These are phyloP conservation scores for Arthrobotrys pseudoclavata DNA, from an alignment of 2,329 filamentous ascomycete genomes.

Conservation along the genomic window DNA sequence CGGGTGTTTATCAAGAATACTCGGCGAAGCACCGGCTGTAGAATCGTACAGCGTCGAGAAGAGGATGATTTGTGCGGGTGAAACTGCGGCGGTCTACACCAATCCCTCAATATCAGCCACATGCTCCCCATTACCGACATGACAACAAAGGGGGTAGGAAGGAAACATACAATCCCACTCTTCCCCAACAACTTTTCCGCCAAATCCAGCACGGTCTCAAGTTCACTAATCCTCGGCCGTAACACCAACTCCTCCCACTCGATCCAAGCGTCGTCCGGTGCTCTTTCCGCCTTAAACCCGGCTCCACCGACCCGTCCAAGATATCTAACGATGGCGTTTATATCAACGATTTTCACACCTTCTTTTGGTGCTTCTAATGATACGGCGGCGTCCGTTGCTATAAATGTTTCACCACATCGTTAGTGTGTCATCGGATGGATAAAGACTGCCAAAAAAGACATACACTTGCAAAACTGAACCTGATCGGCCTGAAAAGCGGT, in stretches of 20 bases:
- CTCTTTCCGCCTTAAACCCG: constrained; percentile 60
- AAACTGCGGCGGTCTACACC: constrained; percentile 36
- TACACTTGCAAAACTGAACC: constrained; percentile 63
- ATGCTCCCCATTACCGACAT: background rate
- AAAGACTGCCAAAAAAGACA: background rate
- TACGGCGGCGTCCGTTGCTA: constrained; percentile 60
- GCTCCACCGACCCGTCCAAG: constrained; percentile 61
- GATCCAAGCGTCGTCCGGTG: constrained; percentile 62
- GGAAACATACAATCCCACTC: constrained; percentile 25
- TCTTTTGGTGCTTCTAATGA: constrained; percentile 62
- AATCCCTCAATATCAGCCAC: background rate
- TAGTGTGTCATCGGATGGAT: background rate
- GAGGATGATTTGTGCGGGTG: constrained; percentile 63
- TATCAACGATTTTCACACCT: constrained; percentile 62
- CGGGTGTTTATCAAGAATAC: constrained; percentile 55
- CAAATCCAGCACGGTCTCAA: constrained; percentile 42
- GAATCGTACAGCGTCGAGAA: constrained; percentile 63
- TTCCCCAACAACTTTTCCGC: constrained; percentile 41
- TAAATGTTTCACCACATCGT: background rate
- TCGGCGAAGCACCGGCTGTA: constrained; percentile 54
- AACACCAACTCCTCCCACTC: constrained; percentile 63
- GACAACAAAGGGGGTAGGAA: background rate
- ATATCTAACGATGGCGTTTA: constrained; percentile 63
- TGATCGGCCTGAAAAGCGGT: constrained; percentile 62
- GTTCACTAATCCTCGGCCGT: constrained; percentile 52